A percentile compares a stretch with the other conserved stretches of the same genome.
Conservation (phyloP, 768 basidiomycete genomes). For the Plicaturopsis crispa region DNA sequence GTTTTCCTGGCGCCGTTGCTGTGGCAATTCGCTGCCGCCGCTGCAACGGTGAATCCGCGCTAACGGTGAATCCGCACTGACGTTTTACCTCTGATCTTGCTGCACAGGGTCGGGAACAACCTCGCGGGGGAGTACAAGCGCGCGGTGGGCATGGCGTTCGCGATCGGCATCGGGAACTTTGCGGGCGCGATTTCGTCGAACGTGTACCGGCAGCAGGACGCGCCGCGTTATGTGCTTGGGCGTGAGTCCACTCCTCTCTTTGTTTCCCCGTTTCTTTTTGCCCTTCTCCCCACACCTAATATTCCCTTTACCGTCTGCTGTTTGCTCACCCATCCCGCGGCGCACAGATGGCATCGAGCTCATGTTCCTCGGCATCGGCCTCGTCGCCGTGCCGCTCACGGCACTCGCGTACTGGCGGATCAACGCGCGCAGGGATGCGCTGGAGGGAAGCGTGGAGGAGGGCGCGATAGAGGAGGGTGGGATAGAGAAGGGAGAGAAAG, state of each 20-base stretch:
- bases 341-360: constrained; percentile 52
- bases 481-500: constrained; percentile 28
- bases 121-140: constrained; percentile 65
- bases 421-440: constrained; percentile 43
- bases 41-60: too few relatives aligned
- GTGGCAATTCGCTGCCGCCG: too few relatives aligned
- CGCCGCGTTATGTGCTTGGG: constrained; percentile 54
- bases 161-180: constrained; percentile 64
- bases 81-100: not conserved
- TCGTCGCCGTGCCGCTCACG: constrained; percentile 41
- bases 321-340: not conserved
- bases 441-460: constrained; percentile 18
- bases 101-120: constrained; percentile 57
- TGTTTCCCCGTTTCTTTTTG: not conserved
- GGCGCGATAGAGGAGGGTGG: constrained; percentile 27
- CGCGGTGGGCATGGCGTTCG: constrained; percentile 57
- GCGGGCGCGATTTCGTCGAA: constrained; percentile 57
- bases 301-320: too few relatives aligned
- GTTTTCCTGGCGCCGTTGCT: not conserved
- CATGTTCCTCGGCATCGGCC: constrained; percentile 62
- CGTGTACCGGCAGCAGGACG: constrained; percentile 51
- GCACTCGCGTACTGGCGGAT: constrained; percentile 45
- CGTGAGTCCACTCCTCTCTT: constrained; percentile 38
- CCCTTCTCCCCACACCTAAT: not conserved
- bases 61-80: too few relatives aligned